Evolutionary conservation across 1,284 basidiomycete genomes (phyloP).

Genomic region (Melampsora abietis-canadensis): DNA sequence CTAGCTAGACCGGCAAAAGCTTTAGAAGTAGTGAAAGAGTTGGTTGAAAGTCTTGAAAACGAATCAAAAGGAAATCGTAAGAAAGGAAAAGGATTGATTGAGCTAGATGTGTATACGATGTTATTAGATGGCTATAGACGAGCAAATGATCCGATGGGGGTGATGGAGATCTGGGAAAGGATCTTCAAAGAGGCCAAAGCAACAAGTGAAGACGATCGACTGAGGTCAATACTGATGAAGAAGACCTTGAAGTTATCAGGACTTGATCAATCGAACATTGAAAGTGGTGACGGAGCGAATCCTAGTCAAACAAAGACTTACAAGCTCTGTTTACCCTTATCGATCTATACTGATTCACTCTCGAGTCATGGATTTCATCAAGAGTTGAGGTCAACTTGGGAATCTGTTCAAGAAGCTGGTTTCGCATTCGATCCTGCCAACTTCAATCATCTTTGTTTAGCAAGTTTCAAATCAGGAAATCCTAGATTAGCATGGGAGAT

Average conservation of each 20-base stretch:
- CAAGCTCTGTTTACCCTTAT: slow-evolving; percentile 72
- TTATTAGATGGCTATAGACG: slow-evolving; percentile 74
- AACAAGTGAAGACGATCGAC: slow-evolving; percentile 18
- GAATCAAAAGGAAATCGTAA: slow-evolving; percentile 45
- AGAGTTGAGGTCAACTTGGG: slow-evolving; percentile 70
- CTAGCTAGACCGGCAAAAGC: slow-evolving; percentile 60
- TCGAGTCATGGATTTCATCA: slow-evolving; percentile 65
- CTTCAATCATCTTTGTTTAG: slow-evolving; percentile 80
- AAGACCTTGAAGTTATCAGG: slow-evolving; percentile 42
- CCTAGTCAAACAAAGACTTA: slow-evolving; percentile 55
- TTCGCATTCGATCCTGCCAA: slow-evolving; percentile 84
- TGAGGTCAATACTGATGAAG: slow-evolving; percentile 27
- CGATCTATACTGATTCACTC: slow-evolving; percentile 75
- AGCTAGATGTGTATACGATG: slow-evolving; percentile 64
- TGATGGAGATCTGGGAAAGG: slow-evolving; percentile 67
- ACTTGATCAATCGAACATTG: background rate
- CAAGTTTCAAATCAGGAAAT: slow-evolving; percentile 63
- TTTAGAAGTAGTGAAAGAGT: slow-evolving; percentile 62
- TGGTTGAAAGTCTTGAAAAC: slow-evolving; percentile 54
- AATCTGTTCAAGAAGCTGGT: slow-evolving; percentile 63
- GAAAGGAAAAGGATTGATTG: slow-evolving; percentile 59
- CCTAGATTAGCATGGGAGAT: slow-evolving; percentile 35
- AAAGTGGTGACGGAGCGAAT: background rate
- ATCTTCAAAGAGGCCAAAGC: slow-evolving; percentile 61
- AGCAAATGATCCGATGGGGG: slow-evolving; percentile 61